These are phyloP conservation scores for Arabis hirsuta DNA, from an alignment of 345 rosid genomes.

Conservation along the genomic window DNA sequence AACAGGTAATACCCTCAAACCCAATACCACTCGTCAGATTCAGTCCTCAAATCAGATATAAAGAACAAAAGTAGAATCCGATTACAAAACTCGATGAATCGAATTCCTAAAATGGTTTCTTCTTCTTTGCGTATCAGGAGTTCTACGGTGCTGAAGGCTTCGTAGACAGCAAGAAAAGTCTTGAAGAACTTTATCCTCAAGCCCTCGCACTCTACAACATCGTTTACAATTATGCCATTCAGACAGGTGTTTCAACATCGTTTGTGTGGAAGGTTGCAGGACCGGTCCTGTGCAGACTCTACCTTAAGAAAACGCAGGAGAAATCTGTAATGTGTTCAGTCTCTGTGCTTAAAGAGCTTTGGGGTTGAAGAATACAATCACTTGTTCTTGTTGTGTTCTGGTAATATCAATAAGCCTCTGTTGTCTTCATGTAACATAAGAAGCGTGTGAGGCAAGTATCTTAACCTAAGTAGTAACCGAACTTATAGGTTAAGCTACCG, in stretches of 20 bases:
- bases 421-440: conserved; percentile 10
- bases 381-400: not conserved
- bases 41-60: too few species aligned
- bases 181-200: conserved; percentile 51
- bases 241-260: not conserved
- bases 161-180: conserved; percentile 48
- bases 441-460: not conserved
- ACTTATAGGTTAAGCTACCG: not conserved
- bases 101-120: not conserved
- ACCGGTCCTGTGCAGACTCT: conserved; percentile 53
- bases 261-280: conserved; percentile 89
- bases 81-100: not conserved
- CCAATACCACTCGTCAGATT: too few species aligned
- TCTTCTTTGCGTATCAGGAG: conserved; percentile 39
- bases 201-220: conserved; percentile 63
- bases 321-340: conserved; percentile 37
- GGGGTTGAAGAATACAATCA: conserved; percentile 23
- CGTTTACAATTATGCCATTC: conserved; percentile 52
- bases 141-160: conserved; percentile 60
- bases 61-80: too few species aligned
- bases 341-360: conserved; percentile 53
- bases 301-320: conserved; percentile 34
- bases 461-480: not conserved
- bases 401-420: conserved; percentile 12
- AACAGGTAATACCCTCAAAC: conserved; percentile 48